A percentile compares a stretch with the other conserved stretches of the same genome.
Conservation (phyloP, 2,329 filamentous ascomycete genomes). For the Ceratocystis diversiconidia region DNA sequence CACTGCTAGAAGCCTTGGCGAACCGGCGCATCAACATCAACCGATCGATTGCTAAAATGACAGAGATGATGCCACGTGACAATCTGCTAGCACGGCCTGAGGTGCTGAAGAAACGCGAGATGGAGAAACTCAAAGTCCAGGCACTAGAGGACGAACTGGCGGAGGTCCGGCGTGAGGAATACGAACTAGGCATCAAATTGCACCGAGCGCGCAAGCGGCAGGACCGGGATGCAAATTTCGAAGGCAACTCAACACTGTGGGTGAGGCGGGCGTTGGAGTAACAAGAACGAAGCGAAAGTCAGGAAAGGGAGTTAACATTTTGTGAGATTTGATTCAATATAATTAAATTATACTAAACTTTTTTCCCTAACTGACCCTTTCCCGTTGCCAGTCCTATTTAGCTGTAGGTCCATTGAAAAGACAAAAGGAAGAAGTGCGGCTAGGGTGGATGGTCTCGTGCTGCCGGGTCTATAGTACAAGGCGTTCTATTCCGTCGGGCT, state of each 20-base stretch:
- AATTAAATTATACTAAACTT: no score
- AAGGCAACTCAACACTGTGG: constrained; percentile 55
- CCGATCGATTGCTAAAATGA: constrained; percentile 61
- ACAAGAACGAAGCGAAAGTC: neutral
- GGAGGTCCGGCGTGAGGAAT: constrained; percentile 61
- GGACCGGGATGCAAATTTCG: constrained; percentile 50
- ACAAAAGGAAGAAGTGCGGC: no score
- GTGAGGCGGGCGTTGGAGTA: constrained; percentile 46
- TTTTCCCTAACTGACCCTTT: no score
- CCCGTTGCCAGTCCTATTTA: no score
- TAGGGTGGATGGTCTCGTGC: no score
- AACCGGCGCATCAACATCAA: constrained; percentile 59
- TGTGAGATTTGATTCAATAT: no score
- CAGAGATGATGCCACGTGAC: constrained; percentile 60
- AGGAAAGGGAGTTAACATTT: neutral
- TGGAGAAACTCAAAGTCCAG: constrained; percentile 51
- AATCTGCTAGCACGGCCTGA: constrained; percentile 52
- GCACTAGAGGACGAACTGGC: constrained; percentile 51
- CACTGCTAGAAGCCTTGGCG: constrained; percentile 48
- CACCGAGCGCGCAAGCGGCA: constrained; percentile 61
- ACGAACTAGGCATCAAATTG: constrained; percentile 62
- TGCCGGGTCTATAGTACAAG: no score
- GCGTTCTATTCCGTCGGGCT: no score
- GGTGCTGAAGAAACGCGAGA: constrained; percentile 41
- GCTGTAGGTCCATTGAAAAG: no score